Conservation (phyloP, 225 moss, liverwort and hornwort genomes). For the Marchantia polymorpha region DNA sequence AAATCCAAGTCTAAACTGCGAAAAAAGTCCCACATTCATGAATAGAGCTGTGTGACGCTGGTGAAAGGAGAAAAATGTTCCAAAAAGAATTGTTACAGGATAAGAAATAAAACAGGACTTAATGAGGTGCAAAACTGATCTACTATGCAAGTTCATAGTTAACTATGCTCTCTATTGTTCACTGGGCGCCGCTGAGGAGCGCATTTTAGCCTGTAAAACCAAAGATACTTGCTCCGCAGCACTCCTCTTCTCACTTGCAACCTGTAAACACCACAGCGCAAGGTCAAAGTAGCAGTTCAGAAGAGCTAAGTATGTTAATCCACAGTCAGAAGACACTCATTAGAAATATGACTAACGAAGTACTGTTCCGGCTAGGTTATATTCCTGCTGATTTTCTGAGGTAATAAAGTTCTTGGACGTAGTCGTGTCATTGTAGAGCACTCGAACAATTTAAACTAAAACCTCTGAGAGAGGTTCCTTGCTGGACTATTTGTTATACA, state of each 20-base stretch:
- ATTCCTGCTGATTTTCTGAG: too few species aligned
- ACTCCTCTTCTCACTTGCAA: conserved; percentile 72
- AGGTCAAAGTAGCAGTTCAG: neutral
- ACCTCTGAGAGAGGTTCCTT: too few species aligned
- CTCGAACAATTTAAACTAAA: too few species aligned
- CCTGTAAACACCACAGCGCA: conserved; percentile 38
- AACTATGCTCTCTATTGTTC: conserved; percentile 11
- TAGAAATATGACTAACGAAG: too few species aligned
- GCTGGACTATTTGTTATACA: too few species aligned
- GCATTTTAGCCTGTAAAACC: conserved; percentile 91
- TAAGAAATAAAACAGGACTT: neutral
- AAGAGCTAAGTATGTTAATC: neutral
- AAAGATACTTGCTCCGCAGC: conserved; percentile 85
- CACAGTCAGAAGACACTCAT: too few species aligned
- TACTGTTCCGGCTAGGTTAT: too few species aligned
- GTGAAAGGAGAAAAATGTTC: neutral
- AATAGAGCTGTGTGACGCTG: too few species aligned
- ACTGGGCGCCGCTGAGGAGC: conserved; percentile 25
- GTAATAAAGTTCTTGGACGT: too few species aligned
- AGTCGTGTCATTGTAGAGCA: too few species aligned
- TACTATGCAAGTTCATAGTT: neutral
- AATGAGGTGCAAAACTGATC: neutral
- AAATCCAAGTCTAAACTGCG: neutral
- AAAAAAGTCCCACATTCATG: neutral
- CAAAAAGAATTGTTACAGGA: neutral